Conservation (phyloP, 225 moss, liverwort and hornwort genomes). For the Pseudoscleropodium purum region DNA sequence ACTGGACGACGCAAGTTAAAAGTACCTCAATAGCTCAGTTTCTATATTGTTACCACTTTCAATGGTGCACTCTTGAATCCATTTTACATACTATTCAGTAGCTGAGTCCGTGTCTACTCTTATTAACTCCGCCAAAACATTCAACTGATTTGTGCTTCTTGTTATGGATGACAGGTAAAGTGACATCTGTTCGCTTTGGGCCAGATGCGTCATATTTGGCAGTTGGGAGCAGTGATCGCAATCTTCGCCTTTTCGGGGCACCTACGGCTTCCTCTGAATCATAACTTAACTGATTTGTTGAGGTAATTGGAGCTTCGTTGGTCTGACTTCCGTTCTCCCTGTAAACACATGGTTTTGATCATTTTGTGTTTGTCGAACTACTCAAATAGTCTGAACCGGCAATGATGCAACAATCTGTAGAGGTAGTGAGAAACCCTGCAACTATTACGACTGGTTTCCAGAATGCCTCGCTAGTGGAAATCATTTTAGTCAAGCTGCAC, state of each 20-base stretch:
- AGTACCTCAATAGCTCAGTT: neutral
- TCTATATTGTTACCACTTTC: neutral
- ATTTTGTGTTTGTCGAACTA: neutral
- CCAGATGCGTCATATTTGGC: conserved; percentile 92
- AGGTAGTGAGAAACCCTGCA: neutral
- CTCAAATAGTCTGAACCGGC: neutral
- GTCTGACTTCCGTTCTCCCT: neutral
- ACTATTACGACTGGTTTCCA: neutral
- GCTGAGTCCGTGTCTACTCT: neutral
- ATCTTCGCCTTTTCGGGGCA: conserved; percentile 77
- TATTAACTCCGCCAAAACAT: neutral
- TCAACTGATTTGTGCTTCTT: neutral
- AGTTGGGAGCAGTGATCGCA: conserved; percentile 82
- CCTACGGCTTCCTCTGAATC: conserved; percentile 36
- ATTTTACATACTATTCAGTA: neutral
- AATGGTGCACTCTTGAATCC: neutral
- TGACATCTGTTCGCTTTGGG: conserved; percentile 86
- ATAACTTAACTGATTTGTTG: neutral
- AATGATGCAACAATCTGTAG: neutral
- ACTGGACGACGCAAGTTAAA: neutral
- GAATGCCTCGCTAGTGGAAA: neutral
- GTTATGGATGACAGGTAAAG: conserved; percentile 51
- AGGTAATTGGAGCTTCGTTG: conserved; percentile 8
- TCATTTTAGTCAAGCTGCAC: neutral
- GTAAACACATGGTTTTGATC: conserved; percentile 3